These are phyloP conservation scores for Sarocladium kiliense DNA, from an alignment of 2,329 filamentous ascomycete genomes.

Conservation along the genomic window DNA sequence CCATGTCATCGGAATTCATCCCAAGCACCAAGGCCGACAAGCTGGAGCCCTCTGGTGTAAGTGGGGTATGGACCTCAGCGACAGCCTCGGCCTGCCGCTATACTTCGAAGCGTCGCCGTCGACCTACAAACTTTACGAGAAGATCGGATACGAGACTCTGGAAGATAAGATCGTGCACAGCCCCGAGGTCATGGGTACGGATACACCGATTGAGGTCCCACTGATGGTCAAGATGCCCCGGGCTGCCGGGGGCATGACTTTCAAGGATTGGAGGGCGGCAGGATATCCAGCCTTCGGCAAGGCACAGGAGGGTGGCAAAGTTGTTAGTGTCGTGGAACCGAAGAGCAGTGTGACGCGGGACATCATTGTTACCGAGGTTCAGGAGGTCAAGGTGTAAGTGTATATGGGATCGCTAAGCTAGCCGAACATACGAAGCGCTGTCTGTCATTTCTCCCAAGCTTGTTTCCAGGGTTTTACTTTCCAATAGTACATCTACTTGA, in stretches of 20 bases:
- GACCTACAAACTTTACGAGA: conserved; percentile 37
- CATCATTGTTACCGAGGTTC: neutral
- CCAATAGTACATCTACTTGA: no score
- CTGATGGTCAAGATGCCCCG: conserved; percentile 37
- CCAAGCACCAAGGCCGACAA: conserved; percentile 35
- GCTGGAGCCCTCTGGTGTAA: conserved; percentile 35
- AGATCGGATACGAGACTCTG: conserved; percentile 37
- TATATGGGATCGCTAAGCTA: neutral
- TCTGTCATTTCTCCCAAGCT: no score
- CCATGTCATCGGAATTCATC: conserved; percentile 40
- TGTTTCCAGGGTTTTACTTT: no score
- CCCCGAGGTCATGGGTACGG: conserved; percentile 26
- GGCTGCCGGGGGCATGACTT: conserved; percentile 24
- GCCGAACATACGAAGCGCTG: no score
- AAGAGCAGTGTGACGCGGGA: neutral
- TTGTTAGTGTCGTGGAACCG: conserved; percentile 11
- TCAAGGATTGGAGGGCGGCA: conserved; percentile 26
- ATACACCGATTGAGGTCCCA: conserved; percentile 31
- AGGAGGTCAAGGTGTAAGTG: neutral
- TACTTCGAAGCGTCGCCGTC: conserved; percentile 42
- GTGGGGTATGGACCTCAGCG: conserved; percentile 32
- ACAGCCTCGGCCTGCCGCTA: conserved; percentile 32
- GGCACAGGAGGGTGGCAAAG: conserved; percentile 10
- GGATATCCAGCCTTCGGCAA: conserved; percentile 15
- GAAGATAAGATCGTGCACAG: conserved; percentile 34